Evolutionary conservation across 2,329 filamentous ascomycete genomes (phyloP), one percentile per base, ranked within the genome.

Genomic region (Cercospora brassicicola): DNA sequence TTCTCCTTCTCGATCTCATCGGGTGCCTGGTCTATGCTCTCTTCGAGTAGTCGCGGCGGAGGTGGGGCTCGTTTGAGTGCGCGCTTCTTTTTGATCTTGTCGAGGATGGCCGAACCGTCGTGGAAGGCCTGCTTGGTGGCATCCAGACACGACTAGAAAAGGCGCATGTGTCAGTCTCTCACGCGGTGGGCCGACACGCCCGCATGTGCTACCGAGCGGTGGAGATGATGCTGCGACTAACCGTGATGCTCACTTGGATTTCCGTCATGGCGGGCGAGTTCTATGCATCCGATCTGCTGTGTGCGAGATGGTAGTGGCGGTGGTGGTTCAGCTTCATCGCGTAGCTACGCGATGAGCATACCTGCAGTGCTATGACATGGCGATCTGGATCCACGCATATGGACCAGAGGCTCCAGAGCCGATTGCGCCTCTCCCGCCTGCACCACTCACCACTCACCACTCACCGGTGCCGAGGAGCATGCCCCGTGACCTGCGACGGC

Each of bases 1-100:
- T 74, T 74, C 68, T 78, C 77, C 26, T 67, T 71, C 68, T 78
- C 75, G 59, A 78, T 78, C 70, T 77, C 77, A 20, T 74, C 70
- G 1, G 75, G 73, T 8, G 76, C 77, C 48, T 75, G 70, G 51
- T 73, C 72, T 26, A 78, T 74, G 15, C 72, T 75, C 30, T 76
- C 74, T 57, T 78, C 76, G 36, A 77, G 74, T 15, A 69, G 64
- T 66, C 70, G 72, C 13, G 76, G 72, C 30, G 76, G 76, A 9
- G 76, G 75, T 10, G 74, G 73, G 18, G 76, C 76, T 33, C 74
- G 71, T 62, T 74, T 75, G 26, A 70, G 61, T 5, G 73, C 74
- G 55, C 76, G 72, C 67, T 73, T 75, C 60, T 71, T 69, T 68
- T 78, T 77, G 70, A 78, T 76, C 71, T 74, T 74, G 51, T 75